Conservation (phyloP, 768 basidiomycete species). For the Candolleomyces eurysporus region DNA sequence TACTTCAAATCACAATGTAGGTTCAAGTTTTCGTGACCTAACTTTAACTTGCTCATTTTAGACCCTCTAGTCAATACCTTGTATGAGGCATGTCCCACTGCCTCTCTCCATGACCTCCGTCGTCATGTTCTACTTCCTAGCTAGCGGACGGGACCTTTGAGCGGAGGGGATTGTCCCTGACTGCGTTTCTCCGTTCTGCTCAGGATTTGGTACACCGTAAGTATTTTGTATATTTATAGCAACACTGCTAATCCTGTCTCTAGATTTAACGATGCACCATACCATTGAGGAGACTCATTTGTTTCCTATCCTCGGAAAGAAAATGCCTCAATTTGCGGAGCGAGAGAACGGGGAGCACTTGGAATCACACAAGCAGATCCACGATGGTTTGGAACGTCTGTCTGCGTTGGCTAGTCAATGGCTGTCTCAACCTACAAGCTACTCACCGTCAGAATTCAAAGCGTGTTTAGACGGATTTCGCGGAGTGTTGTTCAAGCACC, state of each 20-base stretch:
- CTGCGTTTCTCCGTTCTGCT: constrained; percentile 39
- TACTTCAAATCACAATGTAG: constrained; percentile 50
- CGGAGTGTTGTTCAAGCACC: constrained; percentile 48
- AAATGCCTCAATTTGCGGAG: constrained; percentile 46
- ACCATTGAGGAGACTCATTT: constrained; percentile 51
- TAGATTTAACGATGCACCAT: constrained; percentile 56
- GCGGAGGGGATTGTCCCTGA: constrained; percentile 40
- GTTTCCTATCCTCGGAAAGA: constrained; percentile 49
- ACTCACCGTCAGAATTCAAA: constrained; percentile 50
- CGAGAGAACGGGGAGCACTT: constrained; percentile 42
- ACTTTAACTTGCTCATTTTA: not conserved
- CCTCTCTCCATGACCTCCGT: not conserved
- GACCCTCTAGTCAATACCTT: constrained; percentile 37
- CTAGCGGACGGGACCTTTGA: constrained; percentile 53
- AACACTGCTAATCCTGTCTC: not conserved
- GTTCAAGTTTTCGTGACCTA: constrained; percentile 12
- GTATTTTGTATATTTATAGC: constrained; percentile 1
- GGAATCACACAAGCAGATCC: constrained; percentile 51
- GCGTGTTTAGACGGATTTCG: constrained; percentile 48
- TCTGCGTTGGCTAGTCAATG: constrained; percentile 39
- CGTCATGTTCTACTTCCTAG: constrained; percentile 21
- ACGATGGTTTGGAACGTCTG: constrained; percentile 49
- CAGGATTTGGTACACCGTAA: constrained; percentile 40
- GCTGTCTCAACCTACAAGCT: constrained; percentile 40
- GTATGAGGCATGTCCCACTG: constrained; percentile 34